Conservation (phyloP, 2,329 filamentous ascomycete species). For the Plenodomus lindquistii region DNA sequence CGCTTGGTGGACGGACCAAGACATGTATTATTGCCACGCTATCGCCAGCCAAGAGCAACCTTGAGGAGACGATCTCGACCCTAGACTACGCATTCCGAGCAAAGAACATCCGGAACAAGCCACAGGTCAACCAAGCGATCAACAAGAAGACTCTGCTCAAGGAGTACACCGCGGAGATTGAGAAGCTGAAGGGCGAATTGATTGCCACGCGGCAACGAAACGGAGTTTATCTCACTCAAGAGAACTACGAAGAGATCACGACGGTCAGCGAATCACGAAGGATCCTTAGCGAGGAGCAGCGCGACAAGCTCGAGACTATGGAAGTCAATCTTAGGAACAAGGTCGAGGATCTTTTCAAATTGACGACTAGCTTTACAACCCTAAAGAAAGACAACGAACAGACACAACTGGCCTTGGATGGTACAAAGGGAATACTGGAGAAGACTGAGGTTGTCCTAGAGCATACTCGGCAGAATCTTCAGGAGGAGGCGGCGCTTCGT, state of each 20-base stretch:
- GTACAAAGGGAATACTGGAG: slow-evolving; percentile 79
- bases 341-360: slow-evolving; percentile 83
- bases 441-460: slow-evolving; percentile 85
- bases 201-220: slow-evolving; percentile 92
- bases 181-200: slow-evolving; percentile 90
- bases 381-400: slow-evolving; percentile 89
- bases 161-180: slow-evolving; percentile 90
- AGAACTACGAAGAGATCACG: slow-evolving; percentile 87
- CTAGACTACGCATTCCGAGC: slow-evolving; percentile 96
- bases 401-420: slow-evolving; percentile 71
- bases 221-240: slow-evolving; percentile 89
- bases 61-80: slow-evolving; percentile 98
- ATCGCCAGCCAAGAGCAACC: slow-evolving; percentile 89
- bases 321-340: slow-evolving; percentile 91
- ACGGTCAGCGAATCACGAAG: slow-evolving; percentile 89
- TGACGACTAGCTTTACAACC: slow-evolving; percentile 84
- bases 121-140: slow-evolving; percentile 88
- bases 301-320: slow-evolving; percentile 88
- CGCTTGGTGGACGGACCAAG: slow-evolving; percentile 90
- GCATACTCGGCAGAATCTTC: slow-evolving; percentile 74
- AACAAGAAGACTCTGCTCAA: slow-evolving; percentile 90
- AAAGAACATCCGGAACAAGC: slow-evolving; percentile 98
- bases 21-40: slow-evolving; percentile 98
- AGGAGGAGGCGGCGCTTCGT: slow-evolving; percentile 77
- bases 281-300: slow-evolving; percentile 90